These are phyloP conservation scores for Naganishia kalamii DNA, from an alignment of 768 basidiomycete genomes.

Conservation along the genomic window DNA sequence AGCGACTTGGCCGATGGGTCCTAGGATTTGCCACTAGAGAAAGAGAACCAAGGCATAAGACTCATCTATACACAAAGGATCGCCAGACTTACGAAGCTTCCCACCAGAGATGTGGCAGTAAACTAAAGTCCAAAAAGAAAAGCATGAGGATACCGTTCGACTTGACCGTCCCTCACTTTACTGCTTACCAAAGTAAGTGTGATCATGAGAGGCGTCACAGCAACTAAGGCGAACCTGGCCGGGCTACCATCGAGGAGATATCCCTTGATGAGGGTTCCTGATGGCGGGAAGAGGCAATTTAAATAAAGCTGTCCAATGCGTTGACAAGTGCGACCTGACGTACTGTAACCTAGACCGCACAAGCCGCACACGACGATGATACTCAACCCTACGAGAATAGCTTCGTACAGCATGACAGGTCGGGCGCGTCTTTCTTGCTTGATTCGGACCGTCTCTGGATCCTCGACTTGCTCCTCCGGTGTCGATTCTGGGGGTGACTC, in stretches of 20 bases:
- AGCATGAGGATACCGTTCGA: not conserved
- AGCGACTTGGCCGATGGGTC: slow-evolving; percentile 44
- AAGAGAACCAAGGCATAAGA: no score
- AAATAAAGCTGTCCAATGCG: no score
- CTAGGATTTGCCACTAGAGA: slow-evolving; percentile 41
- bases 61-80: not conserved
- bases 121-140: not conserved
- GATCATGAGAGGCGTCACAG: slow-evolving; percentile 56
- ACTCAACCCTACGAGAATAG: no score
- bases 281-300: slow-evolving; percentile 30
- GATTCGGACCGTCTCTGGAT: slow-evolving; percentile 36
- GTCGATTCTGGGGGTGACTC: not conserved
- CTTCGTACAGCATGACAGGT: slow-evolving; percentile 39
- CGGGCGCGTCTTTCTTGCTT: slow-evolving; percentile 40
- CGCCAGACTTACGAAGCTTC: not conserved
- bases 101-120: not conserved
- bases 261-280: slow-evolving; percentile 60
- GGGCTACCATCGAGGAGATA: slow-evolving; percentile 62
- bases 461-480: no score
- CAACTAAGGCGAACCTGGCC: slow-evolving; percentile 61
- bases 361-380: no score
- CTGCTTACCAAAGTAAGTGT: not conserved
- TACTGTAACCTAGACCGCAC: not conserved
- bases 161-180: not conserved
- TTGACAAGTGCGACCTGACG: slow-evolving; percentile 22